Conservation (phyloP, 2,329 filamentous ascomycete species). For the Curvularia hawaiiensis region DNA sequence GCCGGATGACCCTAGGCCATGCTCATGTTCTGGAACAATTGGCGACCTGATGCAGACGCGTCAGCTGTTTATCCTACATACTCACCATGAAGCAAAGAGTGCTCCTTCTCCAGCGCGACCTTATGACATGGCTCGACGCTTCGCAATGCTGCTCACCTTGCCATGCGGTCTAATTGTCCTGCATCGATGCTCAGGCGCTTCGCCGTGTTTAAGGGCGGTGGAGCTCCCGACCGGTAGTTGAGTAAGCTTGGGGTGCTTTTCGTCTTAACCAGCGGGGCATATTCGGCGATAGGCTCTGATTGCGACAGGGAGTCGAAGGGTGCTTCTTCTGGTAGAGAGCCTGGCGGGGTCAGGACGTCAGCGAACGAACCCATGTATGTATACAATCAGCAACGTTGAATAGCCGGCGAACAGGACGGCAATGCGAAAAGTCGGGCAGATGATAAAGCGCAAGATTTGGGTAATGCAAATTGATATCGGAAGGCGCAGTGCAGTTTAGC, state of each 20-base stretch:
- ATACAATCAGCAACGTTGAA: not conserved
- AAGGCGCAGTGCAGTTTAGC: conserved; percentile 2
- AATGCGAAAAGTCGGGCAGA: not conserved
- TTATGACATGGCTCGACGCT: not conserved
- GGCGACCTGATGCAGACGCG: conserved; percentile 65
- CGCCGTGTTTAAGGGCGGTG: conserved; percentile 59
- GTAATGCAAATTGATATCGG: not conserved
- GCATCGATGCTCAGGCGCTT: conserved; percentile 79
- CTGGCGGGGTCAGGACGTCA: conserved; percentile 38
- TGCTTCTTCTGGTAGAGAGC: conserved; percentile 43
- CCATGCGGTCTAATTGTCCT: conserved; percentile 68
- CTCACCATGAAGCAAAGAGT: conserved; percentile 1
- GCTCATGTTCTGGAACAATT: conserved; percentile 83
- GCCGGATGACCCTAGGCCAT: conserved; percentile 83
- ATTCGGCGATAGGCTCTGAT: conserved; percentile 30
- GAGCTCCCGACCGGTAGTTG: conserved; percentile 35
- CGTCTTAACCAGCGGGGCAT: conserved; percentile 53
- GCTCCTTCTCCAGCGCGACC: conserved; percentile 8
- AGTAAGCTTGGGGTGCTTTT: conserved; percentile 57
- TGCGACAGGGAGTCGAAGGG: conserved; percentile 28
- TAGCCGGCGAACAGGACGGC: not conserved
- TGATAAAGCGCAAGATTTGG: not conserved
- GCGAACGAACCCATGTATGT: conserved; percentile 30
- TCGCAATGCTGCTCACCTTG: conserved; percentile 65
- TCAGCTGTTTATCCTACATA: conserved; percentile 18